A percentile compares a stretch with the other conserved stretches of the same genome.
phyloP scores from a whole-genome alignment of 352 stramenopile genomes.

The Thalassiosira oceanica region DNA sequence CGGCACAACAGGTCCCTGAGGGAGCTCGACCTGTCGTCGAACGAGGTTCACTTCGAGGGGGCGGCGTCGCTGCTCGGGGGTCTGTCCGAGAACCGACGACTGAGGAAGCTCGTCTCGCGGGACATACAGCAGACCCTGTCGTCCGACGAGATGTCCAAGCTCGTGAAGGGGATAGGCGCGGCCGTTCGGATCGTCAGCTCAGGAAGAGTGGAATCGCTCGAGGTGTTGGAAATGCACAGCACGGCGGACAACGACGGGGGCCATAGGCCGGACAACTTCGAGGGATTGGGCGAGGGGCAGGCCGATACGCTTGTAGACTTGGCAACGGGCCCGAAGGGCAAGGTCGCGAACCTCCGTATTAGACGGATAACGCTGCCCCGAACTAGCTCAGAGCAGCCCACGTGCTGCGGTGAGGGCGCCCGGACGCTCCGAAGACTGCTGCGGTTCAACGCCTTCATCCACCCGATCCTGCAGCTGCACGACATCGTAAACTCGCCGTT shows the following conservation, averaged over 20 bases:
- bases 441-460: constrained; percentile 32
- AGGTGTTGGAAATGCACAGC: constrained; percentile 26
- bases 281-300: constrained; percentile 1
- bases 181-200: too few relatives aligned
- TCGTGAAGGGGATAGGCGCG: not conserved
- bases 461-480: constrained; percentile 23
- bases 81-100: too few relatives aligned
- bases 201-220: not conserved
- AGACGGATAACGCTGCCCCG: constrained; percentile 10
- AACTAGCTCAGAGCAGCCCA: too few relatives aligned
- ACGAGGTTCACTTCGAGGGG: constrained; percentile 9
- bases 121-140: too few relatives aligned
- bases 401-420: too few relatives aligned
- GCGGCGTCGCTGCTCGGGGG: constrained; percentile 5
- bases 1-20: constrained; percentile 13
- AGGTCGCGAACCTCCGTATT: constrained; percentile 15
- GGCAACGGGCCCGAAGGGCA: not conserved
- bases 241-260: not conserved
- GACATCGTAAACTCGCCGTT: constrained; percentile 5
- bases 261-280: not conserved
- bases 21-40: constrained; percentile 15
- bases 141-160: not conserved
- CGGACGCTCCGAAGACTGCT: not conserved
- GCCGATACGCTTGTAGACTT: not conserved
- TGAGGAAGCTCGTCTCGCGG: too few relatives aligned